Base-by-base conservation (phyloP, 2,329 filamentous ascomycete species). In the Fusarium setosum region DNA sequence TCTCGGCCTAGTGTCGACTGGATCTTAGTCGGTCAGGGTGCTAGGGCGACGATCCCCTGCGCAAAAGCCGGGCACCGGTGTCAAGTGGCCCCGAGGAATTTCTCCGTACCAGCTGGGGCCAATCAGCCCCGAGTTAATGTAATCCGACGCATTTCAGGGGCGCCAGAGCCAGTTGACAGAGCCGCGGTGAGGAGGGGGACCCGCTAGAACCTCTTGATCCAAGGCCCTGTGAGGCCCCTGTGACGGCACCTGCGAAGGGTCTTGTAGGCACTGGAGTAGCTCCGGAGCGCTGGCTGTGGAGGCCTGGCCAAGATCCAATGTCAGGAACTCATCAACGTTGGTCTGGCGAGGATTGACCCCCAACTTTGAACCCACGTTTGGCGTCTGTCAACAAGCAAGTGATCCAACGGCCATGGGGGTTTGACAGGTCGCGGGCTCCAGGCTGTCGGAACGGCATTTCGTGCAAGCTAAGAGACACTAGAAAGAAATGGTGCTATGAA, bases 101-200 rank as follows among this genome's bases (percentile, higher is more conserved):
- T 69, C 60, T 72, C 65, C 61, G 60, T 65, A 21, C 42, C 21
- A 37, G 45, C 37, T 61, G 26, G 51, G 45, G 20, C 73, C 73
- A 73, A 74, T 74, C 20, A 61, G 9, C 23, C 34, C 2, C 2
- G 4, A 18, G 59, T 11, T 48, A 73, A 74, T 74, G 72, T 74
- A 74, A 74, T 74, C 71, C 58, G 51, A 64, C 44, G 47, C 55
- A 59, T 60, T 45, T 73, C 69, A 73, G 71, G 64, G 69, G 70
- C 61, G 68, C 59, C 52, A 20, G 59, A 47, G 56, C 54, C 56
- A 56, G 38, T 66, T 64, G 61, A 71, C 70, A 72, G 70, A 72
- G 69, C 69, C 69, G 69, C 69, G 62, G 67, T 58, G 62, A 63
- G 26, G 61, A 57, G 61, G 54, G 44, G 57, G 59, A 63, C 54